A percentile compares a stretch with the other conserved stretches of the same genome.
Conservation (phyloP, 129 eudicot genomes). For the Silybum marianum region DNA sequence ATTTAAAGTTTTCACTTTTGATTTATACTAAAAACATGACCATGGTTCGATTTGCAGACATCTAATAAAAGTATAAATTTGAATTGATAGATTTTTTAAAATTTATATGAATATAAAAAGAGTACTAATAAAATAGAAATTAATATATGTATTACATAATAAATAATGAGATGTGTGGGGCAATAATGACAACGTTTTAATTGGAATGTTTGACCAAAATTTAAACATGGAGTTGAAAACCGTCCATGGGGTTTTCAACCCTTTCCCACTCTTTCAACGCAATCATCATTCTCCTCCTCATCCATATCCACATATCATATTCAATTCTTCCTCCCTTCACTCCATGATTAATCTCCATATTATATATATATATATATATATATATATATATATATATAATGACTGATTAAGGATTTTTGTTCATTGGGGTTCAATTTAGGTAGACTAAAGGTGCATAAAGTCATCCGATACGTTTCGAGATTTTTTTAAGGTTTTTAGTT, state of each 20-base stretch:
- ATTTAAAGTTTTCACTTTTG: too few relatives aligned
- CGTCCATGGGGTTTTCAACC: slow-evolving; percentile 19
- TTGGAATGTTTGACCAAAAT: slow-evolving; percentile 38
- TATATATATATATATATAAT: too few relatives aligned
- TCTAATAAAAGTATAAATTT: background rate
- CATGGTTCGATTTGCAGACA: too few relatives aligned
- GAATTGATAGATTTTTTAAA: background rate
- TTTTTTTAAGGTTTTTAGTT: too few relatives aligned
- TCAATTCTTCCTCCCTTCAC: background rate
- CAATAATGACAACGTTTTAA: slow-evolving; percentile 26
- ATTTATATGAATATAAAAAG: too few relatives aligned
- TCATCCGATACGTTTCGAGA: too few relatives aligned
- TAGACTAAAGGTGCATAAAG: too few relatives aligned
- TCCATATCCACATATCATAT: slow-evolving; percentile 2
- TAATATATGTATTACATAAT: background rate
- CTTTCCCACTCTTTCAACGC: slow-evolving; percentile 37
- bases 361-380: too few relatives aligned
- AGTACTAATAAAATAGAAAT: too few relatives aligned
- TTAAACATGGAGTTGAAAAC: slow-evolving; percentile 19
- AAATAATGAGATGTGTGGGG: background rate
- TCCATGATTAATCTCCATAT: slow-evolving; percentile 14
- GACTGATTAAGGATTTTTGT: too few relatives aligned
- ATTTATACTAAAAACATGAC: too few relatives aligned
- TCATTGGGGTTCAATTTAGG: too few relatives aligned
- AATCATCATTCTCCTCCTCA: background rate